Evolutionary conservation across 352 stramenopile genomes (phyloP), one percentile per base, ranked within the genome.

Genomic region (Elongisporangium senticosum): DNA sequence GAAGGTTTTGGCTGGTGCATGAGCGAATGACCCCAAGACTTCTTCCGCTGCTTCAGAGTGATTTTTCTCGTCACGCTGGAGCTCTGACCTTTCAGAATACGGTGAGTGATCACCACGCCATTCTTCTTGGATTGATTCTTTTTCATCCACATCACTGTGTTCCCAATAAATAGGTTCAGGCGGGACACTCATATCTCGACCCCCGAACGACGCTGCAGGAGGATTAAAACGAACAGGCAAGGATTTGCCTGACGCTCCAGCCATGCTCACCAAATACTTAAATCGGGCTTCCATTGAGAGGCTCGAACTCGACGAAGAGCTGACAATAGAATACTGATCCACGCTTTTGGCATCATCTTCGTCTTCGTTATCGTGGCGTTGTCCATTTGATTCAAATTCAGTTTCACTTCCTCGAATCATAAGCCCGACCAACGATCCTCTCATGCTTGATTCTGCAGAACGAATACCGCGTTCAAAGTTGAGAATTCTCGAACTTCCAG

Each of bases 241-340:
- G 4, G 75, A 64, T 26, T 75, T 71, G 7, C 58, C 68, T 4
- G 72, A 70, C 5, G 68, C 61, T 3, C 71, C 68, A 1, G 67
- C 79, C 74, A 83, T 83, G 43, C 73, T 77, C 7, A 71, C 63
- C 48, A 88, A 57, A 40, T 84, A 79, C 21, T 78, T 68, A 24
- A 87, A 71, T 15, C 65, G 66, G 19, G 63, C 58, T 40, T 84
- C 69, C 39, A 77, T 68, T 10, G 78, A 86, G 19, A 72, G 50
- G 7, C 67, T 83, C 2, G 74, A 90, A 47, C 65, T 72, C 7
- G 75, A 81, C 19, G 69, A 71, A 11, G 33, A 51, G 37, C 53
- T 61, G 7, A 17, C 33, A 17, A 43, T 17, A 43, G 33, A 43
- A 17, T 43, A 43, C 13, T 43, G 33, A 43, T 49, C 22, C 4